Evolutionary conservation across 805 yeast species (phyloP), one percentile per base, ranked within the genome.

Genomic region (Teunomyces atbi): DNA sequence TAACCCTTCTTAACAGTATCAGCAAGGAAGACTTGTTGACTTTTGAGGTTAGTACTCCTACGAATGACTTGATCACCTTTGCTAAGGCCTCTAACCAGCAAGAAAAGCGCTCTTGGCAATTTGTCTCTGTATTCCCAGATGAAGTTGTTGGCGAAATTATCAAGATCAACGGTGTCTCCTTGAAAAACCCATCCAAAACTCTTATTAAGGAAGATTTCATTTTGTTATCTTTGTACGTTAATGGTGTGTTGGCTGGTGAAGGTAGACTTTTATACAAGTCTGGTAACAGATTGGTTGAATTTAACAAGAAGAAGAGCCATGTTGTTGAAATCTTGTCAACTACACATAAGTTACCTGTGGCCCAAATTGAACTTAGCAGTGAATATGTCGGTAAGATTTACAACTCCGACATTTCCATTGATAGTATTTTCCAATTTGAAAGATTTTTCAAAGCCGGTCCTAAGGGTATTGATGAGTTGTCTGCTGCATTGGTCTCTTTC

Each of bases 71-170:
- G 37, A 68, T 84, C 28, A 64, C 70, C 4, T 85, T 88, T 59
- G 77, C 82, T n/a, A 82, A 82, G 58, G 89, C 86, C 10, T 76
- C 87, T 0, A 84, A 84, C 62, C 88, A 82, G 57, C 60, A 63
- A 12, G 74, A 73, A 7, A 62, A 66, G 34, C 61, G 69, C 20
- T 51, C 63, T 6, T 89, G 95, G 95, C 81, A 79, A 45, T 86
- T 89, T 56, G 76, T 86, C 7, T 82, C 92, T 2, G 88, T 86
- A 10, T 73, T 76, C 53, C 81, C 89, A 1, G 83, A 79, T 34
- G 96, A 89, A 65, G 71, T 73, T 11, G 71, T 89, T 46, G 86
- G 91, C 29, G 96, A 89, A 61, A 71, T 78, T 29, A 76, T 89
- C 39, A 81, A 81, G 57, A 71, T 88, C 12, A 73, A 78, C 50